These are phyloP conservation scores for Lactifluus hygrophoroides DNA, from an alignment of 768 basidiomycete species.

Conservation along the genomic window DNA sequence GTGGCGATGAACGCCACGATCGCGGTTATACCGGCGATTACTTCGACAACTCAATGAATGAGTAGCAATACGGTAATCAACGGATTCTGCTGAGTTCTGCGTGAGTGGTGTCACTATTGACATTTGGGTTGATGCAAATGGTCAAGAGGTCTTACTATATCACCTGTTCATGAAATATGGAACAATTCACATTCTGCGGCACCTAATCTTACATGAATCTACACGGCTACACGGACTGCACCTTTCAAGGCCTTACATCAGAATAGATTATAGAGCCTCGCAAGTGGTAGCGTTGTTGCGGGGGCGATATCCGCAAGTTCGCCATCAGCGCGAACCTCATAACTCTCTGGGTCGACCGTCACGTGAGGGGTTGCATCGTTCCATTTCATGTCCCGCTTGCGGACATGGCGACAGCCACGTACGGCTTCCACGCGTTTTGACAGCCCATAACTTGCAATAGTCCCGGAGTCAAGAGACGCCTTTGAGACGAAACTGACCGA, in stretches of 20 bases:
- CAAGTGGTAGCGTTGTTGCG: constrained; percentile 60
- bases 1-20: too few species aligned
- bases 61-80: too few species aligned
- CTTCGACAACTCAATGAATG: too few species aligned
- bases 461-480: constrained; percentile 51
- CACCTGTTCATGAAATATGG: too few species aligned
- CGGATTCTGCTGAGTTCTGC: too few species aligned
- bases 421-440: constrained; percentile 71
- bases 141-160: too few species aligned
- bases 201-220: neutral
- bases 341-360: constrained; percentile 87
- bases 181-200: neutral
- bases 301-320: constrained; percentile 67
- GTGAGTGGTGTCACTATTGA: neutral
- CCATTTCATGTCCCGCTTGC: constrained; percentile 91
- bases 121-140: neutral
- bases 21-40: too few species aligned
- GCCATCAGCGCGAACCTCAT: constrained; percentile 79
- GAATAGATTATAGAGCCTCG: constrained; percentile 72
- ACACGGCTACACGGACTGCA: neutral
- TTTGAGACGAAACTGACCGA: constrained; percentile 84
- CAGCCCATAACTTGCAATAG: constrained; percentile 57
- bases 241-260: constrained; percentile 28
- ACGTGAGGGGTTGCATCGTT: constrained; percentile 77
- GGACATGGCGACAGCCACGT: constrained; percentile 59